Base-by-base conservation (phyloP, 2,329 filamentous ascomycete genomes). In the Colletotrichum sansevieriae region DNA sequence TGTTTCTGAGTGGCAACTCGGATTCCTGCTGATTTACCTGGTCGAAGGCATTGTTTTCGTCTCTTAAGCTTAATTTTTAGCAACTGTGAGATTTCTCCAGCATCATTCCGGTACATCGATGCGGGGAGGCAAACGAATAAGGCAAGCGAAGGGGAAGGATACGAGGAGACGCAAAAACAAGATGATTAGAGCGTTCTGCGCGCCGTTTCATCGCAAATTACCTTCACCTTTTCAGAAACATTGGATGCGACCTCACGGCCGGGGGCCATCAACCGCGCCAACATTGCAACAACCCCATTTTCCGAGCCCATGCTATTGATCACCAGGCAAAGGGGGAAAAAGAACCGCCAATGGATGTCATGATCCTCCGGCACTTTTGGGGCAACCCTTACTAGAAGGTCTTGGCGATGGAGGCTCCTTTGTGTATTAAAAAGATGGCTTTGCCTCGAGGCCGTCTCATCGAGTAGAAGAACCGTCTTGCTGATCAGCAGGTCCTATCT, bases 201-300 rank as follows among this genome's bases (percentile, higher is more conserved):
- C 47, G 39, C 55, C 61, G 65, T 60, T 43, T 39, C 54, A 68
- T 65, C n/a, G n/a, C 55, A 65, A 47, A 55, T 51, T 65, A 37
- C 41, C 59, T 22, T 35, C 51, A 57, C 49, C 63, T 51, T 67
- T 35, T 67, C 25, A 18, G 43, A 57, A 62, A 67, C 58, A 44
- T 20, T 63, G 51, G 33, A 33, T 57, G 51, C 49, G 33, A 43
- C 35, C 64, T 51, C 51, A 49, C 10, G 44, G 41, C 25, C 58
- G n/a, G 35, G 22, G 3, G 11, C 22, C 18, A 10, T n/a, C 37
- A 47, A 56, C 25, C 18, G 11, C 22, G 37, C 41, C 49, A 41
- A 49, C 44, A 51, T 29, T n/a, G n/a, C 51, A 37, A 55, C 18
- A 6, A 20, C 13, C 22, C 18, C 29, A 37, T 20, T 13, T 15